These are phyloP conservation scores for Fraxinus pennsylvanica DNA, from an alignment of 257 asterid species.

Conservation along the genomic window DNA sequence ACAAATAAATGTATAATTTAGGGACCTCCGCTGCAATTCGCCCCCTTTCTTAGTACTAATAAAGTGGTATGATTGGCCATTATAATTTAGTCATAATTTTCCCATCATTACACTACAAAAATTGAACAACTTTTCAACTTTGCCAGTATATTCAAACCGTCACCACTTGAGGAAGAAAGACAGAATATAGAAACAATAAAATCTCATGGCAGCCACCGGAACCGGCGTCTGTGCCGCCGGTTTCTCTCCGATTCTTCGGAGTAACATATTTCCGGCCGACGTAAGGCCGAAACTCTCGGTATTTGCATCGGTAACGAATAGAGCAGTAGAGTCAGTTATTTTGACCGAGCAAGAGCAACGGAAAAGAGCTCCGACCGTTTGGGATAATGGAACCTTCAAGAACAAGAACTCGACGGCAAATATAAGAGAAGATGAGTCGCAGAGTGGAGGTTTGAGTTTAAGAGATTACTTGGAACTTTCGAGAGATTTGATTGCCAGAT, in stretches of 20 bases:
- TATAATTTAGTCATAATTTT: not conserved
- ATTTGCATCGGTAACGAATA: constrained; percentile 24
- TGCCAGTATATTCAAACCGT: not conserved
- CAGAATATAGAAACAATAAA: not conserved
- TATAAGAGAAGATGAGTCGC: constrained; percentile 10
- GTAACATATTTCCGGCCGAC: constrained; percentile 7
- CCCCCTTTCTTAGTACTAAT: not conserved
- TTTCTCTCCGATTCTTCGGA: constrained; percentile 25
- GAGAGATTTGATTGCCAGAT: constrained; percentile 39
- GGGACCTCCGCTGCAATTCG: not conserved
- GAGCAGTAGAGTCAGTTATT: constrained; percentile 10
- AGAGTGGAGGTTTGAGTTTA: constrained; percentile 30
- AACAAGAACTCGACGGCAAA: constrained; percentile 20
- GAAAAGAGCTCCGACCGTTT: constrained; percentile 14
- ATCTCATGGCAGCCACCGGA: constrained; percentile 41
- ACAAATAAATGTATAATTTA: not conserved
- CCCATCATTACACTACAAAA: not conserved
- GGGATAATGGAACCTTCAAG: constrained; percentile 22
- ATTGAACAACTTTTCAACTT: not conserved
- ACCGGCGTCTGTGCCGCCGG: constrained; percentile 25
- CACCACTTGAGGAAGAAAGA: not conserved
- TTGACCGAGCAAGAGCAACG: constrained; percentile 29
- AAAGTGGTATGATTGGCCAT: not conserved
- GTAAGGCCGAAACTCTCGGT: constrained; percentile 26
- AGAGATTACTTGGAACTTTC: constrained; percentile 55